These are phyloP conservation scores for Astrothelium macrocarpum DNA, from an alignment of 495 filamentous ascomycete genomes.

Conservation along the genomic window DNA sequence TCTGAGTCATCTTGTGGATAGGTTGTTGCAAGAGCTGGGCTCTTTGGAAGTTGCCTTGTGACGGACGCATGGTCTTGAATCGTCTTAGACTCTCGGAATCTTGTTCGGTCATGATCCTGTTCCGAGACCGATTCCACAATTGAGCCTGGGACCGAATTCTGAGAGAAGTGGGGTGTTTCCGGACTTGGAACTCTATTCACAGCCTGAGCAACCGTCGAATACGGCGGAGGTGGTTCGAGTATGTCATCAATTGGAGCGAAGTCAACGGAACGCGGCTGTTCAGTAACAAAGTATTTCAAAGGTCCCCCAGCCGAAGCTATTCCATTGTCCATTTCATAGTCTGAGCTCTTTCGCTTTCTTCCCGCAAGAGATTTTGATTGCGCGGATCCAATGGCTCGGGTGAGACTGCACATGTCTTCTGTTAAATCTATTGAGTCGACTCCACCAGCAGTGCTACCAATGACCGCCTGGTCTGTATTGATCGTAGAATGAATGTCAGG, in stretches of 20 bases:
- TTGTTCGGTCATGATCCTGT: neutral
- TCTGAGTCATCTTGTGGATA: neutral
- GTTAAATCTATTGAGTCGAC: conserved; percentile 68
- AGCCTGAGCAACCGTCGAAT: conserved; percentile 18
- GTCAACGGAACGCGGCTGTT: neutral
- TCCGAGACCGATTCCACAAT: neutral
- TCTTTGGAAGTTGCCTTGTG: neutral
- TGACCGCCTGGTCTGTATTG: neutral
- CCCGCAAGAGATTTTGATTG: conserved; percentile 37
- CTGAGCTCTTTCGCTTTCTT: conserved; percentile 67
- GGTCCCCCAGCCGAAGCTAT: neutral
- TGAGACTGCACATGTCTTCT: conserved; percentile 32
- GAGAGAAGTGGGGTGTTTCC: conserved; percentile 8
- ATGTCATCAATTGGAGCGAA: conserved; percentile 22
- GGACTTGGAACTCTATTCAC: neutral
- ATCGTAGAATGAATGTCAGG: neutral
- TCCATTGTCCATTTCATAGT: conserved; percentile 44
- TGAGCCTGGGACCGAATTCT: conserved; percentile 23
- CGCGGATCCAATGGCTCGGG: neutral
- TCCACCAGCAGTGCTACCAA: conserved; percentile 3
- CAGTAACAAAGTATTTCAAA: neutral
- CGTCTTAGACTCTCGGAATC: neutral
- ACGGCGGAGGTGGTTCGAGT: conserved; percentile 22
- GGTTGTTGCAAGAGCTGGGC: neutral
- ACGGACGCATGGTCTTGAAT: neutral